Evolutionary conservation across 495 filamentous ascomycete genomes (phyloP).

Genomic region (Penicillium coprophilum): DNA sequence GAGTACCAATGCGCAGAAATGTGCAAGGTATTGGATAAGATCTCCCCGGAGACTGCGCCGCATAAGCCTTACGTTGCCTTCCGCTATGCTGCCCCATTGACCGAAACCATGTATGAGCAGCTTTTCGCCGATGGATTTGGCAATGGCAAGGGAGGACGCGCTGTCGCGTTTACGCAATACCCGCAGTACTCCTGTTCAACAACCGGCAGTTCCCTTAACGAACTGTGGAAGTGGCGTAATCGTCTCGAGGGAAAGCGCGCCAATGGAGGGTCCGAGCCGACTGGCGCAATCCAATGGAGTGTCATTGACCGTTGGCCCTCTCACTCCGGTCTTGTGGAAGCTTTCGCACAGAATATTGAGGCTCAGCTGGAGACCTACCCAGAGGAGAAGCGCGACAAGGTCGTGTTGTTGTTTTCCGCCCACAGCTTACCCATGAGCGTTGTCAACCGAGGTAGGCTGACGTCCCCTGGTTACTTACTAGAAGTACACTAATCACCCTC

Average conservation of each 20-base stretch:
- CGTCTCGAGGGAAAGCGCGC: slow-evolving; percentile 76
- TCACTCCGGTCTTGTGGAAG: slow-evolving; percentile 85
- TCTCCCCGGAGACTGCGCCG: slow-evolving; percentile 88
- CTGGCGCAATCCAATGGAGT: slow-evolving; percentile 86
- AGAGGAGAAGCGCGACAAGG: slow-evolving; percentile 69
- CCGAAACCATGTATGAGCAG: slow-evolving; percentile 84
- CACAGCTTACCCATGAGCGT: slow-evolving; percentile 97
- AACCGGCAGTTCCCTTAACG: slow-evolving; percentile 92
- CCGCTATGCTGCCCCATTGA: slow-evolving; percentile 90
- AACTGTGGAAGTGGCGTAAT: slow-evolving; percentile 94
- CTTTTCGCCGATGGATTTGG: slow-evolving; percentile 88
- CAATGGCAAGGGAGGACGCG: slow-evolving; percentile 78
- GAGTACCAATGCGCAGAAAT: slow-evolving; percentile 89
- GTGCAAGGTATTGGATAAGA: slow-evolving; percentile 91
- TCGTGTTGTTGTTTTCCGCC: slow-evolving; percentile 89
- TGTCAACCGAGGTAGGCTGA: slow-evolving; percentile 73
- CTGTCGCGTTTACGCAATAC: slow-evolving; percentile 97
- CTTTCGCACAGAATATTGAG: slow-evolving; percentile 88
- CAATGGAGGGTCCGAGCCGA: slow-evolving; percentile 46
- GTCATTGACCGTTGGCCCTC: slow-evolving; percentile 97
- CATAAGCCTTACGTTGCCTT: slow-evolving; percentile 99
- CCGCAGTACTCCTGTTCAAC: slow-evolving; percentile 99
- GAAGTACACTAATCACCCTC: slow-evolving; percentile 18
- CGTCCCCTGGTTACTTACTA: neutral
- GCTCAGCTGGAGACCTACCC: slow-evolving; percentile 79